Percentiles rank a stretch among this genome's conserved stretches.
These are phyloP conservation scores for Antrodiella citrinella DNA, from an alignment of 768 basidiomycete genomes.

Conservation along the genomic window DNA sequence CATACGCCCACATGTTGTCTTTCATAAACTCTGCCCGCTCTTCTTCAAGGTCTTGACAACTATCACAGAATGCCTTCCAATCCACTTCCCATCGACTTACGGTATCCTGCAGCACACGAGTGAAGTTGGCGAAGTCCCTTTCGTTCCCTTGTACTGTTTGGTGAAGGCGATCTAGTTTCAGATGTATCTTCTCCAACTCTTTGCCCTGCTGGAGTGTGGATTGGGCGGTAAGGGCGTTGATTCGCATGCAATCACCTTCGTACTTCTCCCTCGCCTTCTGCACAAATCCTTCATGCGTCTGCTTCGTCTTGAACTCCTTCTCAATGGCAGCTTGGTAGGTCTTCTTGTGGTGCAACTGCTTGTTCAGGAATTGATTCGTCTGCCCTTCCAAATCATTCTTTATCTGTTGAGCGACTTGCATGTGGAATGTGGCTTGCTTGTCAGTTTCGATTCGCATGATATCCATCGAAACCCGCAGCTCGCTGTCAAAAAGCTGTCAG, in stretches of 20 bases:
- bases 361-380: slow-evolving; percentile 48
- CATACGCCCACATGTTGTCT: slow-evolving; percentile 92
- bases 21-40: slow-evolving; percentile 92
- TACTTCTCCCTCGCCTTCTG: slow-evolving; percentile 89
- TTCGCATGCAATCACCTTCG: slow-evolving; percentile 83
- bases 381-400: slow-evolving; percentile 68
- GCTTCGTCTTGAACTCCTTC: slow-evolving; percentile 86
- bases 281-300: slow-evolving; percentile 79
- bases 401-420: slow-evolving; percentile 66
- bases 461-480: slow-evolving; percentile 74
- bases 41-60: slow-evolving; percentile 93
- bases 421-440: slow-evolving; percentile 66
- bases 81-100: slow-evolving; percentile 82
- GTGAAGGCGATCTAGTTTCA: slow-evolving; percentile 82
- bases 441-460: slow-evolving; percentile 79
- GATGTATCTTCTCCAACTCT: slow-evolving; percentile 83
- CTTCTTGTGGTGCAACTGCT: slow-evolving; percentile 68
- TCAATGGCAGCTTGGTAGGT: slow-evolving; percentile 70
- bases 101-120: slow-evolving; percentile 71
- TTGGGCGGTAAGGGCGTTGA: slow-evolving; percentile 92
- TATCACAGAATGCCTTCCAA: slow-evolving; percentile 94
- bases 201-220: slow-evolving; percentile 86
- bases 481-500: slow-evolving; percentile 35
- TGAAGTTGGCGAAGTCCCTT: slow-evolving; percentile 85
- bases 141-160: slow-evolving; percentile 89